phyloP scores from a whole-genome alignment of 169 alveolate species.

The Fabrea salina region DNA sequence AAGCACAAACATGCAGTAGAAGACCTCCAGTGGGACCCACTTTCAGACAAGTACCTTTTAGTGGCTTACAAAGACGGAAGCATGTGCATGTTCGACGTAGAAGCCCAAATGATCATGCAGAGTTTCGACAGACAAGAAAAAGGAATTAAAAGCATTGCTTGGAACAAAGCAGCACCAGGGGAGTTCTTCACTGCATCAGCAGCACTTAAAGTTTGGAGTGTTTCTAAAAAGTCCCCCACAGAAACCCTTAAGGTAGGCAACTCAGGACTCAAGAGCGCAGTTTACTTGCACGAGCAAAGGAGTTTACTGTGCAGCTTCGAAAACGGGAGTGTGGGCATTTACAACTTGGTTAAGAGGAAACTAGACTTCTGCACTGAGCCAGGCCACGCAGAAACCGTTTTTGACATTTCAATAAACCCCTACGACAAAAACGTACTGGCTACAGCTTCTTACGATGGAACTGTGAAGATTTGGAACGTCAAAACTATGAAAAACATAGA shows the following conservation, averaged over 20 bases:
- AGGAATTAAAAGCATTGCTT: constrained; percentile 40
- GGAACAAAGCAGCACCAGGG: constrained; percentile 53
- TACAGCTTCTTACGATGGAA: constrained; percentile 60
- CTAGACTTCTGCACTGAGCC: constrained; percentile 51
- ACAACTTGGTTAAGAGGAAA: constrained; percentile 30
- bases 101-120: background rate
- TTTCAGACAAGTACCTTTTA: constrained; percentile 44
- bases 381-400: constrained; percentile 67
- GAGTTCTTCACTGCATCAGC: constrained; percentile 51
- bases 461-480: constrained; percentile 57
- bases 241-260: constrained; percentile 44
- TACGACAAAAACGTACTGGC: constrained; percentile 50
- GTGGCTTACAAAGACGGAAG: constrained; percentile 53
- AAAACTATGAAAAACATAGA: constrained; percentile 2
- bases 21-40: constrained; percentile 53
- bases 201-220: constrained; percentile 55
- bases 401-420: constrained; percentile 57
- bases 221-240: constrained; percentile 43
- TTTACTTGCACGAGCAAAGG: background rate
- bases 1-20: constrained; percentile 27
- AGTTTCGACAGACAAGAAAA: constrained; percentile 36
- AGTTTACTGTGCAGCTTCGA: constrained; percentile 28
- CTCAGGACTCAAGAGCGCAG: constrained; percentile 29
- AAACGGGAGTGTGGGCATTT: constrained; percentile 48
- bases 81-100: constrained; percentile 44